A percentile compares a stretch with the other conserved stretches of the same genome.
Evolutionary conservation across 352 stramenopile species (phyloP).

Genomic region (Pythium phragmitis): DNA sequence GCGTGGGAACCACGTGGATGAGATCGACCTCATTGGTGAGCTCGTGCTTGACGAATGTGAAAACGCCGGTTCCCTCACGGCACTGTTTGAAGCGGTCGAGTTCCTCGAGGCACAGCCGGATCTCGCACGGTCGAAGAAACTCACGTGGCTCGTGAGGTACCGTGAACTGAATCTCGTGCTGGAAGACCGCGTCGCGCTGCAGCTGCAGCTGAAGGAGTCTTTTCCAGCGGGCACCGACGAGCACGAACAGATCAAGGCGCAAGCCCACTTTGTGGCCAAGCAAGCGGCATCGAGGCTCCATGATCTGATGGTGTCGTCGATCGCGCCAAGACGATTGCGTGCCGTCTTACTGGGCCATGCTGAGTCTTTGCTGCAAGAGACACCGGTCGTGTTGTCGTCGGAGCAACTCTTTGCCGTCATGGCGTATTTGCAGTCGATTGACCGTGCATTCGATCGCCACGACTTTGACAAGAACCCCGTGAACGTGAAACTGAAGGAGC

Average conservation of each 20-base stretch:
- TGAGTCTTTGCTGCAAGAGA: conserved; percentile 47
- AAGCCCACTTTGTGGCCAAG: conserved; percentile 58
- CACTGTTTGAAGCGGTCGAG: conserved; percentile 66
- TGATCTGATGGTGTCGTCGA: conserved; percentile 43
- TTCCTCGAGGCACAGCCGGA: conserved; percentile 55
- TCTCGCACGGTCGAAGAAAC: conserved; percentile 43
- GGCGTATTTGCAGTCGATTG: conserved; percentile 58
- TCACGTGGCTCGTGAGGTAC: conserved; percentile 68
- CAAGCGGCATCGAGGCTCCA: conserved; percentile 64
- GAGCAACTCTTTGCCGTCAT: conserved; percentile 63
- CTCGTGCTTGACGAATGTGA: conserved; percentile 51
- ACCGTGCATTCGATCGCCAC: conserved; percentile 62
- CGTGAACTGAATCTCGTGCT: conserved; percentile 69
- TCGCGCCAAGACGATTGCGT: conserved; percentile 45
- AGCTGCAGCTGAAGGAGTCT: conserved; percentile 25
- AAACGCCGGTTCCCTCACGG: conserved; percentile 32
- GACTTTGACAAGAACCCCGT: conserved; percentile 41
- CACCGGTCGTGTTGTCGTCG: conserved; percentile 49
- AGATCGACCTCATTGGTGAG: conserved; percentile 59
- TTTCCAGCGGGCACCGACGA: conserved; percentile 27
- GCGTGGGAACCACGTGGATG: conserved; percentile 52
- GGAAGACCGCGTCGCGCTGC: conserved; percentile 55
- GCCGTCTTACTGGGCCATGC: conserved; percentile 43
- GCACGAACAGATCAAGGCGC: conserved; percentile 32
- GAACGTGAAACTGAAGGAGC: conserved; percentile 51